A percentile compares a stretch with the other conserved stretches of the same genome.
Conservation (phyloP, 257 asterid species). For the Cruciata laevipes region DNA sequence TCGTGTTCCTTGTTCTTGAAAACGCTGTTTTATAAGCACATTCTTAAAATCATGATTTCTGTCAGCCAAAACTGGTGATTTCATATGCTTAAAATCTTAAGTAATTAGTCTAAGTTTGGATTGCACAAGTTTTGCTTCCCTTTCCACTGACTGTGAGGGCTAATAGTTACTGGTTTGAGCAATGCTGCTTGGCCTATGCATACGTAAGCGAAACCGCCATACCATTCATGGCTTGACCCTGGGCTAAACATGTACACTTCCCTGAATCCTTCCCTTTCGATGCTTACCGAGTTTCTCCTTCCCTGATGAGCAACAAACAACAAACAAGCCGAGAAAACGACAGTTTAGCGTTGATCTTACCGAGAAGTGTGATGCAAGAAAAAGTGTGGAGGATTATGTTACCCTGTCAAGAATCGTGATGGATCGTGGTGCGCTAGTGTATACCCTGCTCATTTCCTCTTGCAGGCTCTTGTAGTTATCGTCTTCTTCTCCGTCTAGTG, state of each 20-base stretch:
- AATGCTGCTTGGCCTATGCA: slow-evolving; percentile 65
- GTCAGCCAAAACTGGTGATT: too few relatives aligned
- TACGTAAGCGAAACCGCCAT: slow-evolving; percentile 51
- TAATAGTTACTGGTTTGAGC: slow-evolving; percentile 51
- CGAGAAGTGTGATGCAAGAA: background rate
- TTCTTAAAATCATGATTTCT: too few relatives aligned
- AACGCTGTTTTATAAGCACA: too few relatives aligned
- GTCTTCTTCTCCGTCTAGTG: slow-evolving; percentile 54
- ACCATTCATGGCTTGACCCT: slow-evolving; percentile 60
- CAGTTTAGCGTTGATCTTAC: background rate
- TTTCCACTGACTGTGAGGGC: slow-evolving; percentile 54
- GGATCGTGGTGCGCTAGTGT: slow-evolving; percentile 52
- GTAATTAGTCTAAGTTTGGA: slow-evolving; percentile 57
- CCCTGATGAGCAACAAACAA: slow-evolving; percentile 67
- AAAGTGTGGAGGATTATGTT: background rate
- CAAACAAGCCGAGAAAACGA: background rate
- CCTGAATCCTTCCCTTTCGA: slow-evolving; percentile 53
- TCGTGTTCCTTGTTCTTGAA: too few relatives aligned
- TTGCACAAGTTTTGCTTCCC: slow-evolving; percentile 55
- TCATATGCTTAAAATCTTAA: too few relatives aligned
- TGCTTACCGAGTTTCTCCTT: slow-evolving; percentile 56
- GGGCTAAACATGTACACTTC: slow-evolving; percentile 77
- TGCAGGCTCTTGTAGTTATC: slow-evolving; percentile 64
- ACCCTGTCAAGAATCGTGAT: slow-evolving; percentile 72
- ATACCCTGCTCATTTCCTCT: slow-evolving; percentile 52